Evolutionary conservation across 2,329 filamentous ascomycete genomes (phyloP), one percentile per base, ranked within the genome.

Genomic region (Malbranchea zuffiana): DNA sequence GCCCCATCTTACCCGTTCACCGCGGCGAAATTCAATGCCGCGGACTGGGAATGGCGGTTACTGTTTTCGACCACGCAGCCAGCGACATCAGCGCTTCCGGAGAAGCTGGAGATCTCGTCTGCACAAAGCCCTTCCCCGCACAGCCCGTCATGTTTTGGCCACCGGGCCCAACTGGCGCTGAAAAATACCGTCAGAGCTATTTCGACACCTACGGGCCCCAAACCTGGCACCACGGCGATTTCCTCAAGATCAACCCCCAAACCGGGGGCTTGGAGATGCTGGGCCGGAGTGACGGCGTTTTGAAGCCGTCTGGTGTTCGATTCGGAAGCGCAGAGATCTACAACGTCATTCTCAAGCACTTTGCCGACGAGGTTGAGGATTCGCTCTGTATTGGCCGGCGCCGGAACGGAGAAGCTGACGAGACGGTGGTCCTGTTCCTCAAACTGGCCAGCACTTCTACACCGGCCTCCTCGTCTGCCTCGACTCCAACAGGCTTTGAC

Each of bases 271-370:
- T 96, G 6, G 70, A 85, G 47, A 96, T 96, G 88, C 72, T 96
- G 0, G 88, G 90, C 2, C 74, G 88, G 17, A 90, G 82, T 35
- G 88, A 98, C 50, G 90, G 90, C 3, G 83, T 96, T 4, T 65
- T 98, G 10, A 98, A 98, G 56, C 90, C 90, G 0, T 75, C 80
- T 0, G 90, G 90, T 2, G 85, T 98, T 12, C 71, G 88, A 0
- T 96, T 98, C 53, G 88, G 88, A 3, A 86, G 79, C 20, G 86
- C 88, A 0, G 90, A 98, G 65, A 94, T 98, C 13, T 96, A 96
- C 61, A 95, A 94, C 55, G 70, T 95, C n/a, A 65, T 96, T 18
- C 74, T 90, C 1, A 77, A 82, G 47, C 81, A 86, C 60, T 95
- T 95, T 50, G 72, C 78, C 0, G 63, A 70, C 7, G 74, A 88